phyloP scores from a whole-genome alignment of 345 rosid genomes.

The Moringa oleifera region DNA sequence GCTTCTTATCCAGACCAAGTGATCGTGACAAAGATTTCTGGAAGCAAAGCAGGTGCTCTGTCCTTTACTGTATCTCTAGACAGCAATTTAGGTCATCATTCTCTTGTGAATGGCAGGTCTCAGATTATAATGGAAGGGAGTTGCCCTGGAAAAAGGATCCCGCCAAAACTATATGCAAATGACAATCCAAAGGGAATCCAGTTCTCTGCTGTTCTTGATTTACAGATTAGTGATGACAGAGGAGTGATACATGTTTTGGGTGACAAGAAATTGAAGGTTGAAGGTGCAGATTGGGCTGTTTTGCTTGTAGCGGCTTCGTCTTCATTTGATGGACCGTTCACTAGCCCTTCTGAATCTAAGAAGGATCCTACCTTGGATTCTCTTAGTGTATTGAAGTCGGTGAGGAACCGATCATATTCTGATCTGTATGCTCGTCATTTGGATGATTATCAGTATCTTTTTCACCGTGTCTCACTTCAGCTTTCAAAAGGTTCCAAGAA shows the following conservation, averaged over 20 bases:
- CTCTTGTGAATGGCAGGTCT: constrained; percentile 37
- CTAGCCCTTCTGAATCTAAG: constrained; percentile 62
- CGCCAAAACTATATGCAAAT: constrained; percentile 26
- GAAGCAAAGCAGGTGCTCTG: constrained; percentile 52
- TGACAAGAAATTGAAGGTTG: constrained; percentile 62
- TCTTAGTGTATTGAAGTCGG: constrained; percentile 28
- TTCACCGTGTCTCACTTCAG: constrained; percentile 64
- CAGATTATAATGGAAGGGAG: constrained; percentile 64
- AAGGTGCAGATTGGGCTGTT: constrained; percentile 76
- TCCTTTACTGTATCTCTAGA: constrained; percentile 62
- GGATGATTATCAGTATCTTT: constrained; percentile 69
- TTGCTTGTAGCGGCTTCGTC: constrained; percentile 57
- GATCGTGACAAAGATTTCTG: constrained; percentile 58
- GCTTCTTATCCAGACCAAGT: constrained; percentile 76
- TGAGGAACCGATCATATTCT: constrained; percentile 46
- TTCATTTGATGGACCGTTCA: constrained; percentile 81
- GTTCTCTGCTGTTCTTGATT: constrained; percentile 61
- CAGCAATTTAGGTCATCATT: constrained; percentile 54
- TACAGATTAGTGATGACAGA: constrained; percentile 55
- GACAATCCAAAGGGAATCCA: constrained; percentile 57
- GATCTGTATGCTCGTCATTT: constrained; percentile 66
- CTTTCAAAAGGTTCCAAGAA: constrained; percentile 44
- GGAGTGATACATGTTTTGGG: constrained; percentile 44
- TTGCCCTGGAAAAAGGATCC: constrained; percentile 66
- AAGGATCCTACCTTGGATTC: constrained; percentile 54